Base-by-base conservation (phyloP, 768 basidiomycete genomes). In the Leucocoprinus leucothites region DNA sequence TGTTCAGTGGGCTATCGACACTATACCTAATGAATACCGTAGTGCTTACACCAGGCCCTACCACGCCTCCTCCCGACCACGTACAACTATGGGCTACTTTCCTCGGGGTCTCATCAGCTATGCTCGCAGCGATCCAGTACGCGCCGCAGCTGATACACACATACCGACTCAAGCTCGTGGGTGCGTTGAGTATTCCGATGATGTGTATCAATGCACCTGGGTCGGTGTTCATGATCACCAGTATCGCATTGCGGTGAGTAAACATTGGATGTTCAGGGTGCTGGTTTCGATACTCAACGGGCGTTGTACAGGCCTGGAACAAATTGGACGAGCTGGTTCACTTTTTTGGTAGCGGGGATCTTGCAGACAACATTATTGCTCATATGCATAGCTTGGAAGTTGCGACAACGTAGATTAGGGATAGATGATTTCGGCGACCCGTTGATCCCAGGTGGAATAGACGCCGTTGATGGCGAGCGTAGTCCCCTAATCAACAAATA, bases 401-500 rank as follows among this genome's bases (percentile, higher is more conserved):
- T 82, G 31, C 81, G 94, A 13, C 95, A 98, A 64, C 76, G 69
- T 47, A 72, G 74, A 35, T 78, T 91, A 16, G 82, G 83, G 11
- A 81, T 98, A 47, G 92, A 98, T 66, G 95, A 98, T 69, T 98
- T 97, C 63, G 95, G 95, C 1, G 75, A 79, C 34, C 81, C 85
- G 8, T n/a, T n/a, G n/a, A n/a, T n/a, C n/a, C 49, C 26, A 26
- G 28, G 4, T 11, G 7, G 18, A 9, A 21, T n/a, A n/a, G n/a
- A n/a, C n/a, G n/a, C n/a, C n/a, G n/a, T n/a, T n/a, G n/a, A n/a
- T n/a, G n/a, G n/a, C n/a, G n/a, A n/a, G n/a, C n/a, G n/a, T n/a
- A n/a, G n/a, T n/a, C n/a, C n/a, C n/a, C n/a, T n/a, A n/a, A n/a
- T n/a, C n/a, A n/a, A n/a, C n/a, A n/a, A n/a, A n/a, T n/a, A n/a